Evolutionary conservation across 208 protist species (phyloP).

Genomic region (Crithidia bombi): DNA sequence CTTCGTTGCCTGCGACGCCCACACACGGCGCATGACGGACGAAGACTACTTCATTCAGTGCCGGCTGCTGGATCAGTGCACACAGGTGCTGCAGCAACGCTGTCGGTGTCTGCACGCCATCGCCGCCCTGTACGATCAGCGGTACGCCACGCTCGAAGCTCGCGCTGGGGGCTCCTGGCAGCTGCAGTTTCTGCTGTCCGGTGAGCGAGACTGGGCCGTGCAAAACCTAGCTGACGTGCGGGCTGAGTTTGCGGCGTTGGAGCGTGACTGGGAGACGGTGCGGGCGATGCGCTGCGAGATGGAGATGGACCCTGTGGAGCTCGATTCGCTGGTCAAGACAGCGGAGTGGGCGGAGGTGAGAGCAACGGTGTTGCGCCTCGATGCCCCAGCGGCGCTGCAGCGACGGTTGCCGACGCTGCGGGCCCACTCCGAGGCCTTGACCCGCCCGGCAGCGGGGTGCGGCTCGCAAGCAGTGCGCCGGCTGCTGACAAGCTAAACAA

Average conservation of each 20-base stretch:
- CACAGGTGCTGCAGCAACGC: constrained; percentile 56
- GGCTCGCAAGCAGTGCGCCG: constrained; percentile 24
- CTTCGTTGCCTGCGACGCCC: constrained; percentile 58
- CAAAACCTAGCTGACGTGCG: constrained; percentile 66
- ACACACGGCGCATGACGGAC: constrained; percentile 40
- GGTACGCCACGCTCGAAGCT: constrained; percentile 42
- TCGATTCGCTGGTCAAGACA: constrained; percentile 10
- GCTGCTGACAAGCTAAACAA: constrained; percentile 13
- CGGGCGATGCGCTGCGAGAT: constrained; percentile 39
- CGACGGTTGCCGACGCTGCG: constrained; percentile 31
- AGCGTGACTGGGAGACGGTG: constrained; percentile 47
- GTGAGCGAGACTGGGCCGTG: constrained; percentile 67
- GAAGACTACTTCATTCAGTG: constrained; percentile 70
- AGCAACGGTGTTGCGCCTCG: constrained; percentile 16
- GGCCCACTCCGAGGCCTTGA: not conserved
- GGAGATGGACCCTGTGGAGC: constrained; percentile 44
- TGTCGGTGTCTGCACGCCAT: constrained; percentile 68
- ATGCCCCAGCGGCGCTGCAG: constrained; percentile 29
- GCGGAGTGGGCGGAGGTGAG: constrained; percentile 16
- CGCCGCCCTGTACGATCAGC: constrained; percentile 57
- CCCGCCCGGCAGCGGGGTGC: constrained; percentile 13
- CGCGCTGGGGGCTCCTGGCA: constrained; percentile 48
- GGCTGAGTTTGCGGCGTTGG: constrained; percentile 47
- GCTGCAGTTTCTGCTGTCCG: constrained; percentile 66
- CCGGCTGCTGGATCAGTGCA: constrained; percentile 45